Percentiles rank a stretch among this genome's conserved stretches.
phyloP scores from a whole-genome alignment of 169 alveolate species.

The Plasmodium cynomolgi region DNA sequence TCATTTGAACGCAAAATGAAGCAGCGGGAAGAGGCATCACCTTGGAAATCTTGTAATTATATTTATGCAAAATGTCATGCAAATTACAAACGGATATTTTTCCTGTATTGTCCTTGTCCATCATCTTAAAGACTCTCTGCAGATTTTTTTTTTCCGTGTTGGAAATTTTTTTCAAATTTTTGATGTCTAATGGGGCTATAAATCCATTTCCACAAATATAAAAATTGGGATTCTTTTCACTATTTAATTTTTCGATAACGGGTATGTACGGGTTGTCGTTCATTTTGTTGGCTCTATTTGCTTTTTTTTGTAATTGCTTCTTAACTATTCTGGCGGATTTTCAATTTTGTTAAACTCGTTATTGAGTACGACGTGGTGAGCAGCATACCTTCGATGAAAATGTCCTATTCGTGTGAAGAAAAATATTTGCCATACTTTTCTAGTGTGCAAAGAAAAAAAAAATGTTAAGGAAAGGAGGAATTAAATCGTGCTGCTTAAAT shows the following conservation, averaged over 20 bases:
- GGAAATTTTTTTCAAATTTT: constrained; percentile 57
- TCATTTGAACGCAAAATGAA: background rate
- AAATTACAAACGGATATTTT: constrained; percentile 65
- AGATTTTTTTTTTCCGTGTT: constrained; percentile 63
- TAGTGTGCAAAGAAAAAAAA: constrained; percentile 11
- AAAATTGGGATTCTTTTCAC: constrained; percentile 70
- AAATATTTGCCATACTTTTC: background rate
- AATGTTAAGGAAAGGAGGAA: background rate
- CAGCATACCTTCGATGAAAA: background rate
- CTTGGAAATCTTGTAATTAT: constrained; percentile 73
- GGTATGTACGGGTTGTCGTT: constrained; percentile 72
- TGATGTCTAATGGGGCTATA: constrained; percentile 74
- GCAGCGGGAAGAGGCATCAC: constrained; percentile 1
- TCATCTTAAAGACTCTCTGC: constrained; percentile 69
- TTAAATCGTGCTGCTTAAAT: background rate
- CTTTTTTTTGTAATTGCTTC: background rate
- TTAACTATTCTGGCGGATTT: background rate
- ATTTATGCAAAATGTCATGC: constrained; percentile 53
- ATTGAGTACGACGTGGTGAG: background rate
- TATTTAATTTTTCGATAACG: constrained; percentile 55
- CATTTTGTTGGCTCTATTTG: constrained; percentile 34
- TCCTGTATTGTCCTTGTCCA: constrained; percentile 73
- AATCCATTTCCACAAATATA: constrained; percentile 74
- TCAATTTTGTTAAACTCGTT: background rate
- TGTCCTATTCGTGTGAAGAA: background rate